A percentile compares a stretch with the other conserved stretches of the same genome.
Evolutionary conservation across 139 green algal genomes (phyloP).

Genomic region (Pleodorina starrii): DNA sequence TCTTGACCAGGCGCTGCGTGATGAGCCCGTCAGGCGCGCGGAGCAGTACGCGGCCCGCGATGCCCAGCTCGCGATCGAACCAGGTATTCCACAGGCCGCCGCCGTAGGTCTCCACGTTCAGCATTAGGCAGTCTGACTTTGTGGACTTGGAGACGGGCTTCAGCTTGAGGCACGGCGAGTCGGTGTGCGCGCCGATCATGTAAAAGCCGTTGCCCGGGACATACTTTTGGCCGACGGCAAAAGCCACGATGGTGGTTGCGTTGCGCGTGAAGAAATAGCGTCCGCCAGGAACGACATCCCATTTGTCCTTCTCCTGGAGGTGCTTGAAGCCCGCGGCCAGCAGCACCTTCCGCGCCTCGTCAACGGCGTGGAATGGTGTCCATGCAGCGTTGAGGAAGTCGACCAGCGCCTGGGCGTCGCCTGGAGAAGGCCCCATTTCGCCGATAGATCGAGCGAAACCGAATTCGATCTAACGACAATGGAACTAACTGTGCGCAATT

Average conservation of each 20-base stretch:
- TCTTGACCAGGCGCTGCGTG: conserved; percentile 44
- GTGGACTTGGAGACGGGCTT: conserved; percentile 28
- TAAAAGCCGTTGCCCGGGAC: conserved; percentile 87
- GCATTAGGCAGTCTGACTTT: conserved; percentile 35
- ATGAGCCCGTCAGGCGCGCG: neutral
- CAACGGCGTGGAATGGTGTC: conserved; percentile 85
- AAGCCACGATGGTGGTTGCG: conserved; percentile 92
- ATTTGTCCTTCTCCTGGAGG: conserved; percentile 80
- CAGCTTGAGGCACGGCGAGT: conserved; percentile 63
- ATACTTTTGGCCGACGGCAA: conserved; percentile 85
- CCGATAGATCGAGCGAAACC: no score
- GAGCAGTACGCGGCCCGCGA: conserved; percentile 76
- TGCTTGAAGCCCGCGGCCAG: conserved; percentile 77
- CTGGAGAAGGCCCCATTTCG: neutral
- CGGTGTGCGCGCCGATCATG: conserved; percentile 95
- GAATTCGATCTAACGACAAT: no score
- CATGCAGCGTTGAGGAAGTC: conserved; percentile 82
- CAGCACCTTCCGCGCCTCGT: conserved; percentile 74
- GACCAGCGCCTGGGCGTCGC: conserved; percentile 57
- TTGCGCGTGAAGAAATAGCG: conserved; percentile 98
- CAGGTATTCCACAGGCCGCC: conserved; percentile 97
- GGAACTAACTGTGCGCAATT: no score
- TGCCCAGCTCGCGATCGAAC: conserved; percentile 96
- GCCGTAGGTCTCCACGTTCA: conserved; percentile 95
- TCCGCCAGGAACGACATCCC: conserved; percentile 67